Percentiles rank a stretch among this genome's conserved stretches.
These are phyloP conservation scores for Cercospora zeae-maydis DNA, from an alignment of 2,329 filamentous ascomycete species.

Conservation along the genomic window DNA sequence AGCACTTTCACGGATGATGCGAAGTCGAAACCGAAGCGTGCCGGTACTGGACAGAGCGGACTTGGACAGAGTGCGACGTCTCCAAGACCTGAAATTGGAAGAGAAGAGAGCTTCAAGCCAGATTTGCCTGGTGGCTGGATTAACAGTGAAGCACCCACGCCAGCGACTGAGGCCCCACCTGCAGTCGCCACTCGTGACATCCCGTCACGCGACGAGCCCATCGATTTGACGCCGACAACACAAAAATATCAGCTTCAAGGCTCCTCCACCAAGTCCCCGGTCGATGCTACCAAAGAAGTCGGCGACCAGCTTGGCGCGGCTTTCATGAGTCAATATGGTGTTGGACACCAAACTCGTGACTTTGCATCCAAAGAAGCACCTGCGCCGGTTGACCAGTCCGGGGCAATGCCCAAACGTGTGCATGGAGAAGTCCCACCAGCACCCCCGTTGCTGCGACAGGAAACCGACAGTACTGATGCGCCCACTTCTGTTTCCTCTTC, in stretches of 20 bases:
- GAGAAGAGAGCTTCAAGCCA: constrained; percentile 44
- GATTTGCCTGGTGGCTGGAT: constrained; percentile 54
- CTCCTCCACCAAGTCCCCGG: constrained; percentile 15
- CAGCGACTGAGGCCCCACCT: constrained; percentile 37
- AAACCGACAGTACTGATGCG: constrained; percentile 23
- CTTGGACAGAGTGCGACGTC: constrained; percentile 9
- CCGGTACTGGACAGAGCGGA: constrained; percentile 19
- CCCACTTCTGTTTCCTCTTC: constrained; percentile 26
- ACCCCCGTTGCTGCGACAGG: constrained; percentile 20
- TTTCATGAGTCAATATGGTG: constrained; percentile 41
- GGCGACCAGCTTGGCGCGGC: constrained; percentile 49
- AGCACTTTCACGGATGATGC: constrained; percentile 27
- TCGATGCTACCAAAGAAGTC: constrained; percentile 46
- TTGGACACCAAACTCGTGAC: constrained; percentile 34
- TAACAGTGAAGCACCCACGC: constrained; percentile 44
- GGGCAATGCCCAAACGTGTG: constrained; percentile 19
- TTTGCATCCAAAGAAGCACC: constrained; percentile 31
- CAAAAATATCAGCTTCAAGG: constrained; percentile 22
- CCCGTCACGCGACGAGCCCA: constrained; percentile 18
- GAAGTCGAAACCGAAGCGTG: constrained; percentile 16
- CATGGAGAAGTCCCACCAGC: constrained; percentile 21
- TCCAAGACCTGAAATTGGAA: constrained; percentile 17
- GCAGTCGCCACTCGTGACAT: constrained; percentile 8
- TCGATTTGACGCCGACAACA: constrained; percentile 37
- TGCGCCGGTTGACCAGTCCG: constrained; percentile 28